These are phyloP conservation scores for Fusarium tupiense DNA, from an alignment of 2,329 filamentous ascomycete species.

Conservation along the genomic window DNA sequence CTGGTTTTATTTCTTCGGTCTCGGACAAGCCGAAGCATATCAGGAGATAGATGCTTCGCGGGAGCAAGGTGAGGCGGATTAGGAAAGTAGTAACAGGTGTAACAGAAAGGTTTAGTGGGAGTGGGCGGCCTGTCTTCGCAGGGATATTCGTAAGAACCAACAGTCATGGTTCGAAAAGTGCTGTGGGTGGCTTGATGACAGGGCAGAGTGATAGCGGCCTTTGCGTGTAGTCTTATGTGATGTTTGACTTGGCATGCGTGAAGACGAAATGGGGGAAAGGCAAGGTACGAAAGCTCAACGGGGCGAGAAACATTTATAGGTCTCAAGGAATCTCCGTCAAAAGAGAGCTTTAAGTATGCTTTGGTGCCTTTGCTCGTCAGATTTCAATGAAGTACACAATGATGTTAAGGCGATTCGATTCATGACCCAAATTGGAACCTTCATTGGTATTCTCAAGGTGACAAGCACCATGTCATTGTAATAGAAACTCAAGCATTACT, in stretches of 20 bases:
- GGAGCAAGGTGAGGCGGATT: neutral
- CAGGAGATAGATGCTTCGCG: neutral
- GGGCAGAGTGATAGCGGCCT: neutral
- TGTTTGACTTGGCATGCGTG: too few species aligned
- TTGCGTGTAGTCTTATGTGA: too few species aligned
- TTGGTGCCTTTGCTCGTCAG: neutral
- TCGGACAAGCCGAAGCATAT: neutral
- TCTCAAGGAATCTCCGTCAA: too few species aligned
- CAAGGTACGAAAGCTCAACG: neutral
- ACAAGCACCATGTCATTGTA: neutral
- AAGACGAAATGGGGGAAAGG: neutral
- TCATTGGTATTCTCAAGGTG: neutral
- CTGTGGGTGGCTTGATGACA: neutral
- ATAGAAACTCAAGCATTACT: neutral
- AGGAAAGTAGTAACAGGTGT: neutral
- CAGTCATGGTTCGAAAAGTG: neutral
- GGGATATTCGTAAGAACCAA: neutral
- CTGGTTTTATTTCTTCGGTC: neutral
- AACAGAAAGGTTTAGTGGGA: neutral
- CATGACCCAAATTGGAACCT: neutral
- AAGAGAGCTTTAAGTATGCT: too few species aligned
- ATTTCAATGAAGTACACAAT: neutral
- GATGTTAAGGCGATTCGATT: accelerated
- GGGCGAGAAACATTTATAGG: too few species aligned
- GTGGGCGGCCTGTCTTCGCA: neutral